A percentile compares a stretch with the other conserved stretches of the same genome.
Evolutionary conservation across 768 basidiomycete species (phyloP).

Genomic region (Xerocomus brunneocitrinus): DNA sequence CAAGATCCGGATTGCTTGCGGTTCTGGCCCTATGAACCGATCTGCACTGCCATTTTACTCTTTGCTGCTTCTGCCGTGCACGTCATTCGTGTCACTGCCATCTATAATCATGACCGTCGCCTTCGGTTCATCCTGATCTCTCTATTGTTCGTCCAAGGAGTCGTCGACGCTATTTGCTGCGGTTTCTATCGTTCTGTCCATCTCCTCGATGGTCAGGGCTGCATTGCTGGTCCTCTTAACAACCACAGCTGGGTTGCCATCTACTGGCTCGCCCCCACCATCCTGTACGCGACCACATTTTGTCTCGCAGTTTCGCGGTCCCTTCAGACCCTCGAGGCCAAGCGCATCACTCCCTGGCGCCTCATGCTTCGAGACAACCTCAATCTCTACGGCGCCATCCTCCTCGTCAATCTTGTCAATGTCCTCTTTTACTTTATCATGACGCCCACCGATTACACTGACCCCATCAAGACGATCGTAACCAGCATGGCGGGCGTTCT

Average conservation of each 20-base stretch:
- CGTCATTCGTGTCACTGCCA: slow-evolving; percentile 74
- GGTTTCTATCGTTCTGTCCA: slow-evolving; percentile 83
- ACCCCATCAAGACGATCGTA: slow-evolving; percentile 78
- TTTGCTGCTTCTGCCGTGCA: slow-evolving; percentile 68
- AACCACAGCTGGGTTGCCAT: slow-evolving; percentile 70
- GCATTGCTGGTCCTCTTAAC: slow-evolving; percentile 76
- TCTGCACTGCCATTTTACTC: slow-evolving; percentile 76
- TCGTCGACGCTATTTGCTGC: slow-evolving; percentile 68
- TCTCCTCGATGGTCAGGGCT: slow-evolving; percentile 69
- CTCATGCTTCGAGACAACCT: slow-evolving; percentile 88
- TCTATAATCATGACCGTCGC: slow-evolving; percentile 56
- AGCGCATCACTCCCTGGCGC: slow-evolving; percentile 67
- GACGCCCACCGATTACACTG: slow-evolving; percentile 52
- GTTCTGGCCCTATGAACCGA: slow-evolving; percentile 84
- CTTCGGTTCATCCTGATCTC: slow-evolving; percentile 53
- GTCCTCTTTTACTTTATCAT: slow-evolving; percentile 86
- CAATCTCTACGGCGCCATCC: slow-evolving; percentile 80
- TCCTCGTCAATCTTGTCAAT: slow-evolving; percentile 77
- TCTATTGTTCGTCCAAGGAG: slow-evolving; percentile 63
- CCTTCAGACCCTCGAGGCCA: slow-evolving; percentile 29
- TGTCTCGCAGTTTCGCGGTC: slow-evolving; percentile 23
- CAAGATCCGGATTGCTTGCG: slow-evolving; percentile 50
- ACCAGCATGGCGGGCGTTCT: slow-evolving; percentile 84
- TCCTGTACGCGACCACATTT: slow-evolving; percentile 46
- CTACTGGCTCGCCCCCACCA: slow-evolving; percentile 77